These are phyloP conservation scores for Apiospora koreana DNA, from an alignment of 2,329 filamentous ascomycete genomes.

Conservation along the genomic window DNA sequence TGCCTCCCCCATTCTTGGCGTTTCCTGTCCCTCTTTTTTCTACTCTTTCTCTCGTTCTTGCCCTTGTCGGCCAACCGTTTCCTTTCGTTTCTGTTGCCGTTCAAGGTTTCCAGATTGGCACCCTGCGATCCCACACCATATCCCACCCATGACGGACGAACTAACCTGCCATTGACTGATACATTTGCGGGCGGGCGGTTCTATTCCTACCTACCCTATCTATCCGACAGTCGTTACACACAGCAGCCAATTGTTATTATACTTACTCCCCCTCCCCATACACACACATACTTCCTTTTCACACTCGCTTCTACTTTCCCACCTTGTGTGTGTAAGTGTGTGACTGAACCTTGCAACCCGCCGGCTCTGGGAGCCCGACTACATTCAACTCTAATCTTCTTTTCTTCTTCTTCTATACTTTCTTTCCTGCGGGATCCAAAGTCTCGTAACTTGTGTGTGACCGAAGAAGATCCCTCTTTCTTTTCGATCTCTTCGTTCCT, in stretches of 20 bases:
- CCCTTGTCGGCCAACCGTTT: constrained; percentile 5
- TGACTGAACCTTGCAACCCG: neutral
- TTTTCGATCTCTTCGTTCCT: neutral
- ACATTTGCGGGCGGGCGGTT: neutral
- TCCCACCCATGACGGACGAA: constrained; percentile 1
- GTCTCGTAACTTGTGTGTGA: neutral
- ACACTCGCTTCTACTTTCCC: constrained; percentile 7
- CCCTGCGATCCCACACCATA: neutral
- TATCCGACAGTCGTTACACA: neutral
- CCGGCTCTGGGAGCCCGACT: constrained; percentile 3
- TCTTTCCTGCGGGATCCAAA: neutral
- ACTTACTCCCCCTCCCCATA: neutral
- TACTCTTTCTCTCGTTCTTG: neutral
- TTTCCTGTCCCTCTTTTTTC: constrained; percentile 2
- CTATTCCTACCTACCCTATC: neutral
- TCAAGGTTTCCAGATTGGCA: neutral
- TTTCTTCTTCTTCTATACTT: constrained; percentile 8
- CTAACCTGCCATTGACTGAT: neutral
- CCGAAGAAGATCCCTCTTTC: neutral
- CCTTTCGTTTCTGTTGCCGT: neutral
- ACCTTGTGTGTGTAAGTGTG: neutral
- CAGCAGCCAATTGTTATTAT: neutral
- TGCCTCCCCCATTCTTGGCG: neutral
- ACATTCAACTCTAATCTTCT: constrained; percentile 6
- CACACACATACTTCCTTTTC: neutral